Conservation (phyloP, 2,329 filamentous ascomycete species). For the Diaporthe humulicola region DNA sequence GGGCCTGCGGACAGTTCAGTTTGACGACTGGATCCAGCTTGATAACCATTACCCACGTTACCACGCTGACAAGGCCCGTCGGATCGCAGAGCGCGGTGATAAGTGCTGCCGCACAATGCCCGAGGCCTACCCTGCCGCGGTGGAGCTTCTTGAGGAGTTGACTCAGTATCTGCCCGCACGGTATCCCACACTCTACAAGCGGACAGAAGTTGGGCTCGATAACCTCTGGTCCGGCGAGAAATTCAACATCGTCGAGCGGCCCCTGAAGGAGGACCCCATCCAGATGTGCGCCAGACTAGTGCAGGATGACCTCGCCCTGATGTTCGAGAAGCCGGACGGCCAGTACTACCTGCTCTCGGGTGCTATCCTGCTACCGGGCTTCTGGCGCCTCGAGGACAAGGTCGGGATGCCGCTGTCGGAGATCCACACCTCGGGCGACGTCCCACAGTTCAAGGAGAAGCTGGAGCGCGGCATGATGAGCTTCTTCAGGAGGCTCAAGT, state of each 20-base stretch:
- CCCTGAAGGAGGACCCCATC: conserved; percentile 83
- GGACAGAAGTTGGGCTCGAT: conserved; percentile 74
- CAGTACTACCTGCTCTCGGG: conserved; percentile 87
- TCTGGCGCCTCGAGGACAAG: conserved; percentile 88
- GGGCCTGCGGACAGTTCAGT: conserved; percentile 78
- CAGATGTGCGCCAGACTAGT: conserved; percentile 77
- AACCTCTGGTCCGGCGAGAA: conserved; percentile 80
- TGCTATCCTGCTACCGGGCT: conserved; percentile 81
- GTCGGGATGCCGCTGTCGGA: conserved; percentile 82
- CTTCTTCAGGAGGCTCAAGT: conserved; percentile 80
- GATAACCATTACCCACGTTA: conserved; percentile 83
- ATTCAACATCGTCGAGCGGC: conserved; percentile 76
- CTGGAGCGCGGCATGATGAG: conserved; percentile 84
- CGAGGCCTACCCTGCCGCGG: conserved; percentile 77
- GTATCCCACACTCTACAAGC: conserved; percentile 79
- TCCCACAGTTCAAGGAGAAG: conserved; percentile 79
- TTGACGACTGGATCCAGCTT: conserved; percentile 86
- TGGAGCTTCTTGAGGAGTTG: conserved; percentile 83
- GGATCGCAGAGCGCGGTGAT: conserved; percentile 74
- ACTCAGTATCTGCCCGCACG: conserved; percentile 78
- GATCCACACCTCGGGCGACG: conserved; percentile 83
- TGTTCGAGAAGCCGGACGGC: conserved; percentile 82
- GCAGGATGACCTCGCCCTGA: conserved; percentile 87
- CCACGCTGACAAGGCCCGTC: conserved; percentile 77
- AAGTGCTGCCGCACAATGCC: conserved; percentile 79